Evolutionary conservation across 2,329 filamentous ascomycete genomes (phyloP).

Genomic region (Xylaria sp.): DNA sequence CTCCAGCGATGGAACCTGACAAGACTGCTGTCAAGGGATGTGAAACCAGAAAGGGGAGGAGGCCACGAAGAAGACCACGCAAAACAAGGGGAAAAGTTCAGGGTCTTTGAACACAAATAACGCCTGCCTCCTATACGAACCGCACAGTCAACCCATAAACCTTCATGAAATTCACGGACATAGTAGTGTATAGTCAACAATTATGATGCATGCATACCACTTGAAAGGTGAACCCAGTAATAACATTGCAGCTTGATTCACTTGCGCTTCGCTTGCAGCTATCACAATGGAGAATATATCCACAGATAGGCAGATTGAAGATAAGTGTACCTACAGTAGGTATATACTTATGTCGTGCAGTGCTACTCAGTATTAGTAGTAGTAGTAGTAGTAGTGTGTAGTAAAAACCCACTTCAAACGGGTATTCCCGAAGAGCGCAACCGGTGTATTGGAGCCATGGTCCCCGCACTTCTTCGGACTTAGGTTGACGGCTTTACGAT

Average conservation of each 20-base stretch:
- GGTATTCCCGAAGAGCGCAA: constrained; percentile 25
- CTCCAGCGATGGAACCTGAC: constrained; percentile 18
- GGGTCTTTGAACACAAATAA: constrained; percentile 18
- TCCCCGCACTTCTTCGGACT: constrained; percentile 17
- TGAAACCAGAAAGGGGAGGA: constrained; percentile 9
- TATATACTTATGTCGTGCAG: background rate
- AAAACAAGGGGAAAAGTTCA: constrained; percentile 9
- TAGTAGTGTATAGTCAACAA: background rate
- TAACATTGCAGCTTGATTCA: background rate
- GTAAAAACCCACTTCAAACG: constrained; percentile 16
- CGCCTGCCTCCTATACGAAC: constrained; percentile 18
- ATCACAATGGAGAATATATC: constrained; percentile 6
- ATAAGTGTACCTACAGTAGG: background rate
- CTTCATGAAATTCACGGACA: constrained; percentile 6
- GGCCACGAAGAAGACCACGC: background rate
- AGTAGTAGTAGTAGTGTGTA: background rate
- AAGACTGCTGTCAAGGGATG: constrained; percentile 16
- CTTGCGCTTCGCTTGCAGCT: background rate
- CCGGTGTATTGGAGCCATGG: constrained; percentile 11
- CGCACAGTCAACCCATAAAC: constrained; percentile 2
- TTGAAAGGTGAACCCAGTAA: constrained; percentile 6
- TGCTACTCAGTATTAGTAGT: background rate
- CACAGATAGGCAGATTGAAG: background rate
- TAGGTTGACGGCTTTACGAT: no score
- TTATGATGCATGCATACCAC: constrained; percentile 6